Conservation (phyloP, 2,329 filamentous ascomycete species). For the Rachicladosporium sp. region DNA sequence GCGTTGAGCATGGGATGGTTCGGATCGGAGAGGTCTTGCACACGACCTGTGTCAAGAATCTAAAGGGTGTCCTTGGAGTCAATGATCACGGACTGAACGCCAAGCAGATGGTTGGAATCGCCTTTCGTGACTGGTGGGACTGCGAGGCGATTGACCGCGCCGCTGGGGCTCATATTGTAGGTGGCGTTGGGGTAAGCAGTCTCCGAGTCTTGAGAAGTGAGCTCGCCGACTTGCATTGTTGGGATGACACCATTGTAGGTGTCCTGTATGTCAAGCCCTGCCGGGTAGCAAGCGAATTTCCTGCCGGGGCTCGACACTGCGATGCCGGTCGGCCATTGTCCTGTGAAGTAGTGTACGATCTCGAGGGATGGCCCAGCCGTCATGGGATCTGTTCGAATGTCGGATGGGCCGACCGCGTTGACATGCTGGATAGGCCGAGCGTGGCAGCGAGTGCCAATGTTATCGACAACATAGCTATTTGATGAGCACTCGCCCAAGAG, state of each 20-base stretch:
- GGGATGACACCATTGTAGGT: slow-evolving; percentile 25
- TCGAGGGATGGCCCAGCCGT: no score
- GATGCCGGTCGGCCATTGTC: slow-evolving; percentile 37
- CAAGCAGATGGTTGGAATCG: slow-evolving; percentile 33
- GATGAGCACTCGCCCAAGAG: no score
- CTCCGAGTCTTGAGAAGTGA: slow-evolving; percentile 28
- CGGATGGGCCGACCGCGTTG: no score
- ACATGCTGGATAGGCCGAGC: no score
- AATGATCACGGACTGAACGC: slow-evolving; percentile 38
- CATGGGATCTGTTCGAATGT: no score
- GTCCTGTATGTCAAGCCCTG: slow-evolving; percentile 17
- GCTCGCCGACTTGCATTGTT: slow-evolving; percentile 35
- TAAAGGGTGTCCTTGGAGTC: slow-evolving; percentile 36
- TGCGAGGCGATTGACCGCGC: slow-evolving; percentile 35
- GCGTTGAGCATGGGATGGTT: slow-evolving; percentile 28
- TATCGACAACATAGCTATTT: no score
- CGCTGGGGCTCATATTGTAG: slow-evolving; percentile 35
- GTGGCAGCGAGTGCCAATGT: no score
- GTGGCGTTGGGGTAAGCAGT: slow-evolving; percentile 26
- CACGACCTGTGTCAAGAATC: slow-evolving; percentile 39
- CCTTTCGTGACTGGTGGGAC: slow-evolving; percentile 26
- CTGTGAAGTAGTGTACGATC: slow-evolving; percentile 33
- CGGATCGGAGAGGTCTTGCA: slow-evolving; percentile 18
- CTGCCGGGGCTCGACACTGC: slow-evolving; percentile 36
- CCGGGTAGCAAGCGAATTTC: slow-evolving; percentile 38